phyloP scores from a whole-genome alignment of 83 land plant species.

The Diphasiastrum complanatum region DNA sequence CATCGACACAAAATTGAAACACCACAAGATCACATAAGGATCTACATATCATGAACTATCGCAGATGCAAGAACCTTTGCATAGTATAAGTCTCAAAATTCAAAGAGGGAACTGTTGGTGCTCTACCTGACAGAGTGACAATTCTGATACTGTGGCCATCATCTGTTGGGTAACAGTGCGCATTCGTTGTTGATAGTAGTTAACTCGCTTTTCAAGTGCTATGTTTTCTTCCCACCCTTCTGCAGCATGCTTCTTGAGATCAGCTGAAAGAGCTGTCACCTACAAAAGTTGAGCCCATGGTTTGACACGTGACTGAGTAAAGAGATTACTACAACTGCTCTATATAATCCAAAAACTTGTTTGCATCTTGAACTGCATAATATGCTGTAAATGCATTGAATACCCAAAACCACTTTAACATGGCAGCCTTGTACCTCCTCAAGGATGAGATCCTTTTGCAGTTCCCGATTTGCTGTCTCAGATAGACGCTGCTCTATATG shows the following conservation, averaged over 20 bases:
- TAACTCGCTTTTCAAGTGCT: conserved; percentile 6
- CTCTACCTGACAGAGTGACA: conserved; percentile 28
- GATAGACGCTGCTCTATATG: conserved; percentile 21
- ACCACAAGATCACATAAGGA: no score
- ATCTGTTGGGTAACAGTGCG: conserved; percentile 12
- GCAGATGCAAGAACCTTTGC: not conserved
- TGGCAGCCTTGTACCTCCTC: conserved; percentile 24
- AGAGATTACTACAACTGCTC: no score
- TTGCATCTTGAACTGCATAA: no score
- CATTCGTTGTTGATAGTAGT: conserved; percentile 16
- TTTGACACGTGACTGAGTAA: not conserved
- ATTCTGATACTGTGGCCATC: conserved; percentile 38
- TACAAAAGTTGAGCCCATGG: not conserved
- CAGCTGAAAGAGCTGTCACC: conserved; percentile 27
- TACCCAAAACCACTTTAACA: no score
- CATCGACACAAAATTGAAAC: no score
- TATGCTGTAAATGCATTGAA: no score
- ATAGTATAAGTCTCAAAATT: not conserved
- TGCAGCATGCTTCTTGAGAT: conserved; percentile 23
- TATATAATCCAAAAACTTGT: no score
- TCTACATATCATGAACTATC: not conserved
- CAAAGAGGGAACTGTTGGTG: not conserved
- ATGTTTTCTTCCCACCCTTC: conserved; percentile 7
- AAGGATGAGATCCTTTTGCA: conserved; percentile 32
- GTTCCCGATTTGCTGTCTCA: conserved; percentile 24